Evolutionary conservation across 768 basidiomycete species (phyloP), one percentile per base, ranked within the genome.

Genomic region (Exsudoporus frostii): DNA sequence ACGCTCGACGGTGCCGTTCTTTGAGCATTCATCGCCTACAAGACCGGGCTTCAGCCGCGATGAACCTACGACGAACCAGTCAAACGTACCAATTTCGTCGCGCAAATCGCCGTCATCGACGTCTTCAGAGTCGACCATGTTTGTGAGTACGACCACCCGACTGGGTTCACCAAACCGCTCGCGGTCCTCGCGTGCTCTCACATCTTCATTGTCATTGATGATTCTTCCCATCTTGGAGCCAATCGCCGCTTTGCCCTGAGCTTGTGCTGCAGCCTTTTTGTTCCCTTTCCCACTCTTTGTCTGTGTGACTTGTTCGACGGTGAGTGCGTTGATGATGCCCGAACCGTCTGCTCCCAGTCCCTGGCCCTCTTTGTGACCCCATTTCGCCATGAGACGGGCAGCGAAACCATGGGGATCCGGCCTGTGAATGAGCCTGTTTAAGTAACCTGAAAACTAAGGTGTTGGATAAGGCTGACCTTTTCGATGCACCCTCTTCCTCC

Each of bases 321-420:
- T 80, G 5, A 98, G 79, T 6, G 95, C 92, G 53, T 95, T 89
- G 40, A 95, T 83, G 41, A 98, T 95, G 2, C 94, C 94, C 2
- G 80, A 79, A 8, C 85, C 90, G 54, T 90, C 84, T 0, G 80
- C 86, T 32, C 96, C 96, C 1, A 98, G 79, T 10, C 95, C 95
- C 71, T 93, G 86, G 1, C 96, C 96, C 67, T 92, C 91, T 66
- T 90, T 89, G 67, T 97, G 92, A 0, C 95, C 95, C 90, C 90
- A 95, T 73, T 94, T 97, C 3, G 90, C 90, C 93, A 97, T 96
- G 60, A 96, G 66, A 32, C 90, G 85, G 13, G 86, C 85, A 30
- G 92, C 92, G 61, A 95, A 92, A 13, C 80, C 81, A 50, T 84
- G 85, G 0, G 84, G 82, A 56, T 90, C 84, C 36, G 83, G 74